Evolutionary conservation across 108 stramenopile species (phyloP), one percentile per base, ranked within the genome.

Genomic region (Nitzschia inconspicua): DNA sequence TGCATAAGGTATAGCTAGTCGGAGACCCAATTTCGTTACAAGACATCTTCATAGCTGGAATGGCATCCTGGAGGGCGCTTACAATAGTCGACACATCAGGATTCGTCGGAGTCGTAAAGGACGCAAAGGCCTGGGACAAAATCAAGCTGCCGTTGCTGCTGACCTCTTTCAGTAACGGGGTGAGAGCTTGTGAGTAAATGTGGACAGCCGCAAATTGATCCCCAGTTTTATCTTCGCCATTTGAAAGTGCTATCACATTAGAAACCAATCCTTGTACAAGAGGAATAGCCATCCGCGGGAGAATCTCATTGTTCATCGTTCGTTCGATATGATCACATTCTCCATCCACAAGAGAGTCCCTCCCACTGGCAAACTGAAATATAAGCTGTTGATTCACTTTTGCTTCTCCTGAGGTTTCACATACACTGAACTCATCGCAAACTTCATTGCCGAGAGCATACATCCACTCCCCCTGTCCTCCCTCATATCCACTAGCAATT

Each of bases 371-470:
- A 31, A 93, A 75, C 31, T 46, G 42, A 2, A 48, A 50, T 16
- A 93, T 22, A 11, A 93, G 39, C 10, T 72, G 34, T 57, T 78
- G 44, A 48, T 78, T 89, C 22, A 74, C 54, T 4, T 14, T 50
- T 3, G 84, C 65, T 36, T 81, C 79, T 11, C 71, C 85, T 57
- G 60, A 47, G 18, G 59, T 55, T 23, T 75, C 79, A 47, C 91
- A 93, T 5, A 59, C 60, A 25, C 47, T 53, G 59, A 88, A 89
- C 13, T 61, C 55, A 9, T 49, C 47, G 54, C 91, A 93, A 18
- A 74, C 55, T 37, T 89, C 84, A 59, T 93, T 83, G 25, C 70
- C 86, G 47, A 93, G 55, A 23, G 80, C 51, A 56, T 78, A 85
- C 39, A 93, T 48, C 19, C 81, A 61, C 19, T 54, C 52, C 8